Evolutionary conservation across 352 stramenopile genomes (phyloP), one percentile per base, ranked within the genome.

Genomic region (Globisporangium perplexum): DNA sequence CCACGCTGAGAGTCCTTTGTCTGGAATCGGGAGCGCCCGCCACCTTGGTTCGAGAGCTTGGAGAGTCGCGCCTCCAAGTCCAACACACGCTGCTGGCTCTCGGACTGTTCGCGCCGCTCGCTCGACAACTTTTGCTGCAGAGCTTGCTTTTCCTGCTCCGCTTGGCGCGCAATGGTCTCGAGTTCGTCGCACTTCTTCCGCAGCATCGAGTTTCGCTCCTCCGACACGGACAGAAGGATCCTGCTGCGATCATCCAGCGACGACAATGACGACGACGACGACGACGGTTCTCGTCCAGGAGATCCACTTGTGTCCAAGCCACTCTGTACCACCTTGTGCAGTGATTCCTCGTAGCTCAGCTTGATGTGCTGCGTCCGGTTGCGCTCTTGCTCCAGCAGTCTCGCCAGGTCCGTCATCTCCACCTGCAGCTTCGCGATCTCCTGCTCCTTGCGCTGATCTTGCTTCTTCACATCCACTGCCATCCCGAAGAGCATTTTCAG

Each of bases 401-500:
- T 70, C 26, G 62, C 52, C 50, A 93, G 68, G 23, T 94, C 82
- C 11, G 47, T 68, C 55, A 90, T 75, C 51, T 88, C 76, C 18
- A 93, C 75, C 53, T 89, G 69, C 35, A 86, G 70, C 48, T 87
- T 91, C 10, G 76, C 72, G 47, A 93, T 60, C 28, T 90, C 74
- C 42, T 88, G 77, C 45, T 94, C 83, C 51, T 87, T 92, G 4
- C 67, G 58, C 47, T 93, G 78, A n/a, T 93, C 81, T 52, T 93
- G 73, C 52, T 92, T 93, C 54, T 91, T 91, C 47, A 91, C 77
- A 54, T 92, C 76, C 0, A 95, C 81, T n/a, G 85, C 82, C 80
- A 92, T 93, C 23, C 78, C 60, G 49, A 95, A 95, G 44, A 95
- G 60, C 69, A 90, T 87, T 53, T 92, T 90, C 26, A 95, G 45